Evolutionary conservation across 2,329 filamentous ascomycete species (phyloP), one percentile per base, ranked within the genome.

Genomic region (Verticillium klebahnii): DNA sequence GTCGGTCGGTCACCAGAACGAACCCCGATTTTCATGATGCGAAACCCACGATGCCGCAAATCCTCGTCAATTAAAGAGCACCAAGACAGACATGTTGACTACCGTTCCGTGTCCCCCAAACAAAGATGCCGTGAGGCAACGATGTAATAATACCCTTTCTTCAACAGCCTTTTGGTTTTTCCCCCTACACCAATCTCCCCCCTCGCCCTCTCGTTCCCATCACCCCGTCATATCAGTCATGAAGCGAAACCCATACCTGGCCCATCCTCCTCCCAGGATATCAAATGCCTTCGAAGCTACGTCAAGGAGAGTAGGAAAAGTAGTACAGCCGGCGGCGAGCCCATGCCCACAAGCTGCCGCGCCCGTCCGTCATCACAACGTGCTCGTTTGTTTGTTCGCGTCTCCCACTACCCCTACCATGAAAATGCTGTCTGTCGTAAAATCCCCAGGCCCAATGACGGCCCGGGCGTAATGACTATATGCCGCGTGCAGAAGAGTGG

Each of bases 111-210:
- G 9, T 52, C 23, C 19, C 45, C 45, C 45, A 23, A 15, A 68
- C 65, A 71, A 68, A 66, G 67, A 69, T 73, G 72, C 72, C 72
- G 72, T 67, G 72, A 70, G 72, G 72, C 72, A 73, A 64, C 64
- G 62, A 64, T 66, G 64, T 66, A 66, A 29, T 29, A 63, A 60
- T 25, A 56, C 56, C 56, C 62, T 61, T 59, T 60, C 61, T 62
- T 60, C 61, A 55, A 34, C 45, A 59, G 61, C 45, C 57, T 55
- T 45, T 31, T 29, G 36, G 14, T 32, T 32, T 32, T 56, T 4
- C 14, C 55, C 55, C 40, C 29, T 56, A 29, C 29, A 29, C 29
- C 29, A 29, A 29, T 29, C 29, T 40, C 57, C 39, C 36, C 23
- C 39, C 23, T n/a, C 25, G 37, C 6, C 11, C 15, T 12, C 17